Base-by-base conservation (phyloP, 2,329 filamentous ascomycete species). In the Lecanicillium sp. region DNA sequence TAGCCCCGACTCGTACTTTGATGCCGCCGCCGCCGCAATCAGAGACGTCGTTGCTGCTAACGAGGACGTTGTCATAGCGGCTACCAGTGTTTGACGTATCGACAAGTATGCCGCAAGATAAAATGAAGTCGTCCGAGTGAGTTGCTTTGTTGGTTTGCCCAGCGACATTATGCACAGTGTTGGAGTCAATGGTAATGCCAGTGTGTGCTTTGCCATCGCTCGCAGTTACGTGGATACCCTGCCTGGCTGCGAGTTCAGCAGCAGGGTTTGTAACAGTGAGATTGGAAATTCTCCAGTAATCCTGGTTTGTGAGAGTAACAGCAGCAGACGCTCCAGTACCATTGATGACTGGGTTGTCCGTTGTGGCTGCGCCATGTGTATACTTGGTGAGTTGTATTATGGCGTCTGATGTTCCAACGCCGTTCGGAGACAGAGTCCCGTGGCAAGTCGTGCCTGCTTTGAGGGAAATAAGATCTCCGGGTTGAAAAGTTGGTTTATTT, bases 11-110 rank as follows among this genome's bases (percentile, higher is more conserved):
- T 18, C 50, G 48, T 11, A 52, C 46, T 25, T 52, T 52, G 48
- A 52, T 52, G 20, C 44, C 50, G 13, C 50, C 50, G 18, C 50
- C 50, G 17, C 50, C 50, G 31, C 50, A 51, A 37, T 52, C 46
- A 30, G 45, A 39, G 13, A 51, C 41, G 5, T 35, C 36, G 38
- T 52, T 52, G 28, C 43, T 38, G 14, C 44, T 38, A 13, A 52
- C 41, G 13, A 45, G 39, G 2, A 52, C 50, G 14, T 45, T 38
- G 35, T 52, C 48, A 40, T 50, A 50, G 25, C 50, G 50, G 37
- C 47, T 51, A 5, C 38, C 34, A 2, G 33, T 14, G n/a, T 35
- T 37, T 19, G 42, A 40, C 20, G 43, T 42, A 33, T 47, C 37
- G 32, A 49, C 42, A 4, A 37, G 32, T 29, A 51, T 51, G 9